Evolutionary conservation across 106 monocot genomes (phyloP), one percentile per base, ranked within the genome.

Genomic region (Hemerocallis citrina): DNA sequence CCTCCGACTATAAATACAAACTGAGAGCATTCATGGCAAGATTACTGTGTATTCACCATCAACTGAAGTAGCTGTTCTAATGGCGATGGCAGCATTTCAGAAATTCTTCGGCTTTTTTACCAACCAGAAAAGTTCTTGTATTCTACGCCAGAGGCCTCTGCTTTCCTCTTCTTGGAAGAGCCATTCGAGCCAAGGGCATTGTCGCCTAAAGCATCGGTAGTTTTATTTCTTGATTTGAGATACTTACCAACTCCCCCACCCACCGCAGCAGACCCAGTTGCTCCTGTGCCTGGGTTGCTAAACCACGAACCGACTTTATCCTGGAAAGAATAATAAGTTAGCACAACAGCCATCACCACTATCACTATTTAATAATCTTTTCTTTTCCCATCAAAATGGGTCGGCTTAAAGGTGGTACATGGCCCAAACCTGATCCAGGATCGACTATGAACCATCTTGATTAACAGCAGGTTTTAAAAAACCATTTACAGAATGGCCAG

Each of bases 221-320:
- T 33, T 5, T 35, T 49, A 28, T 14, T 77, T 40, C 71, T 66
- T 17, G 77, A 30, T 81, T 85, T 85, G 24, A 81, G 65, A 62
- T 86, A 86, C 64, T 86, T 86, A n/a, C 70, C 70, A 14, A 61
- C 60, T 0, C 60, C 51, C 2, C 71, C 62, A 37, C 34, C 72
- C 1, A 28, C 70, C 25, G 77, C 27, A 4, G 38, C 49, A 12
- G 79, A 67, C 27, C 70, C 84, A 64, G 72, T 63, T 24, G 61
- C 43, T 40, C 81, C 78, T 30, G 81, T 78, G 34, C 81, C 84
- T 46, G 96, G 84, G 49, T 98, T 98, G 65, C 91, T 98, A 54
- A 69, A 86, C 96, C 96, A 98, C 7, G 83, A 74, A 34, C 96
- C 91, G 10, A 87, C 63, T 34, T 77, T 84, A 34, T 82, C 87